Percentiles rank a stretch among this genome's conserved stretches.
These are phyloP conservation scores for Balansia obtecta DNA, from an alignment of 2,329 filamentous ascomycete species.

Conservation along the genomic window DNA sequence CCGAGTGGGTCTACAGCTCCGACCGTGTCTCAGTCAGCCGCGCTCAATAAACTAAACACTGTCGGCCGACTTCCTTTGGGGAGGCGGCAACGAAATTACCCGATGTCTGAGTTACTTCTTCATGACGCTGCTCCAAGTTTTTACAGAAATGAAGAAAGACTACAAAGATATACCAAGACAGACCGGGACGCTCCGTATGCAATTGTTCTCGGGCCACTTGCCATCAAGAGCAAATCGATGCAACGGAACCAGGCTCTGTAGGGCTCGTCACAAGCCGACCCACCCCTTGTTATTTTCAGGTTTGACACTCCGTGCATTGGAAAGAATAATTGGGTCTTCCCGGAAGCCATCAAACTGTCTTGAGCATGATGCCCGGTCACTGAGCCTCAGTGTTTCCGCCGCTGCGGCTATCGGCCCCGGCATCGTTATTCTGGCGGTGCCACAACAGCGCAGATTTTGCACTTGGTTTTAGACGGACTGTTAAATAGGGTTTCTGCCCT, in stretches of 20 bases:
- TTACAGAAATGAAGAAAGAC: too few relatives aligned
- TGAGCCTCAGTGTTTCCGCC: not conserved
- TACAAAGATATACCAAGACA: too few relatives aligned
- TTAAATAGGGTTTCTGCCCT: not conserved
- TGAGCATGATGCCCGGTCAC: not conserved
- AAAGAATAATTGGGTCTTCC: not conserved
- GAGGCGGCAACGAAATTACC: too few relatives aligned
- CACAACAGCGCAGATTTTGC: not conserved
- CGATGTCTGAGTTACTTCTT: too few relatives aligned
- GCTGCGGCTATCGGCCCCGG: constrained; percentile 5
- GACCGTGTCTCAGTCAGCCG: not conserved
- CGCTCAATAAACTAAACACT: too few relatives aligned
- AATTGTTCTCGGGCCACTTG: not conserved
- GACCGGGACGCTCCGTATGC: too few relatives aligned
- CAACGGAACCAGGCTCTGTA: not conserved
- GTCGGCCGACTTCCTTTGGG: too few relatives aligned
- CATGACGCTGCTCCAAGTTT: too few relatives aligned
- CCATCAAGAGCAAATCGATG: not conserved
- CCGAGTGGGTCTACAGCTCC: constrained; percentile 1
- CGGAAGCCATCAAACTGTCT: not conserved
- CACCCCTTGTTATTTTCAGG: not conserved
- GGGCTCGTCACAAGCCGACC: not conserved
- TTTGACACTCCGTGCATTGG: not conserved
- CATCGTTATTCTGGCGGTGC: not conserved
- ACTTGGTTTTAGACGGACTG: not conserved